Conservation (phyloP, 208 protist species). For the Leishmania braziliensis region DNA sequence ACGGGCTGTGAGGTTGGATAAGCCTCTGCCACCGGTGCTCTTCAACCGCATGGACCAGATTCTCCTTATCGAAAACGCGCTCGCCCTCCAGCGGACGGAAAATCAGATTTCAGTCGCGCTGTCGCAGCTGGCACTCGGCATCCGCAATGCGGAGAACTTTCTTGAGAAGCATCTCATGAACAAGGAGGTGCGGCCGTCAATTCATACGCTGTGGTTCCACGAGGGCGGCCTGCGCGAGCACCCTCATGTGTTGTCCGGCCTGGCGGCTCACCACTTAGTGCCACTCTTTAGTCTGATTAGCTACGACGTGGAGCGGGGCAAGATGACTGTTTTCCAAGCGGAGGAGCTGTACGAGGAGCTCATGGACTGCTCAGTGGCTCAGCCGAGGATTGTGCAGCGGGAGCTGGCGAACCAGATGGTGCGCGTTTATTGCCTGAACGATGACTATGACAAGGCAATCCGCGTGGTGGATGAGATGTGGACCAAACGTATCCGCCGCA, state of each 20-base stretch:
- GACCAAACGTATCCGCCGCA: slow-evolving; percentile 73
- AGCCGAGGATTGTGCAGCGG: slow-evolving; percentile 87
- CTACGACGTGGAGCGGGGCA: slow-evolving; percentile 86
- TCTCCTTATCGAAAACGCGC: slow-evolving; percentile 82
- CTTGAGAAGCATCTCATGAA: slow-evolving; percentile 81
- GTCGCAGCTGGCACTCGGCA: slow-evolving; percentile 79
- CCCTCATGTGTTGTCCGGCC: slow-evolving; percentile 75
- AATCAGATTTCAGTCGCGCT: slow-evolving; percentile 85
- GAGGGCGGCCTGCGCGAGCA: slow-evolving; percentile 78
- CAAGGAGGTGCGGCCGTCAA: slow-evolving; percentile 75
- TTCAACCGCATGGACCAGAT: slow-evolving; percentile 88
- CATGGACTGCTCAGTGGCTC: slow-evolving; percentile 87
- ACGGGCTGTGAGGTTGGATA: slow-evolving; percentile 70
- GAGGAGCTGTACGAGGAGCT: slow-evolving; percentile 88
- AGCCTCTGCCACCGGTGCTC: slow-evolving; percentile 73
- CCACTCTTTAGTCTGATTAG: slow-evolving; percentile 85
- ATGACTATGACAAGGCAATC: slow-evolving; percentile 74
- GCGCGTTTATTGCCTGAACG: slow-evolving; percentile 78
- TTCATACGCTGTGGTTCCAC: slow-evolving; percentile 88
- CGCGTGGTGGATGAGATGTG: slow-evolving; percentile 84
- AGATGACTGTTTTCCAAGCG: slow-evolving; percentile 78
- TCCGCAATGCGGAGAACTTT: slow-evolving; percentile 90
- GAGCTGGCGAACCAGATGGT: slow-evolving; percentile 92
- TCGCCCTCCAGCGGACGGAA: slow-evolving; percentile 82
- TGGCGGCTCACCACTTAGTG: slow-evolving; percentile 88